Conservation (phyloP, 495 filamentous ascomycete species). For the Penicillium robsamsonii region DNA sequence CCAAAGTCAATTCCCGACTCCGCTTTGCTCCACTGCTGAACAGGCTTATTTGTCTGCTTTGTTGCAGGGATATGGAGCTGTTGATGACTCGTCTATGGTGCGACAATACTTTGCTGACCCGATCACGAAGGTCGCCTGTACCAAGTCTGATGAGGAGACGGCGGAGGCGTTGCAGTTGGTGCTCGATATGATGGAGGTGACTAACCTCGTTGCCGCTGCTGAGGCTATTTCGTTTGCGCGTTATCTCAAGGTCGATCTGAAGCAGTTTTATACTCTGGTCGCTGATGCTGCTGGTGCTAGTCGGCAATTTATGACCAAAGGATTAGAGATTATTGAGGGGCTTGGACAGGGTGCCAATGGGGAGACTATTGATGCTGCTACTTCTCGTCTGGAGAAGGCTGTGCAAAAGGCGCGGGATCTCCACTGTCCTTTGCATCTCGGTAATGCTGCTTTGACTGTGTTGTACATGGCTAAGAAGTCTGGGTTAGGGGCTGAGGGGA, state of each 20-base stretch:
- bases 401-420: conserved; percentile 57
- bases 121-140: conserved; percentile 35
- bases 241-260: conserved; percentile 59
- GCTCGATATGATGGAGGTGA: conserved; percentile 56
- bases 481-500: conserved; percentile 32
- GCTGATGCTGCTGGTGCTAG: conserved; percentile 69
- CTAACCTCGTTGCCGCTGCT: conserved; percentile 62
- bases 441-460: conserved; percentile 41
- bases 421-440: conserved; percentile 42
- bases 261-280: conserved; percentile 65
- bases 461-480: conserved; percentile 36
- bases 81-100: conserved; percentile 71
- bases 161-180: conserved; percentile 51
- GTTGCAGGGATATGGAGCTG: conserved; percentile 57
- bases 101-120: conserved; percentile 53
- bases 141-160: conserved; percentile 29
- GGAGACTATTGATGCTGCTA: conserved; percentile 54
- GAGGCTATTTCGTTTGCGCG: conserved; percentile 68
- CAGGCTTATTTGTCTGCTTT: conserved; percentile 64
- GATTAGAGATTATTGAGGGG: conserved; percentile 51
- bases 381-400: conserved; percentile 57
- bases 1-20: conserved; percentile 59
- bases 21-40: conserved; percentile 68
- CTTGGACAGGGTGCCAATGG: conserved; percentile 24
- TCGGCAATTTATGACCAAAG: conserved; percentile 56